phyloP scores from a whole-genome alignment of 352 stramenopile species.

The Pythium apleroticum region DNA sequence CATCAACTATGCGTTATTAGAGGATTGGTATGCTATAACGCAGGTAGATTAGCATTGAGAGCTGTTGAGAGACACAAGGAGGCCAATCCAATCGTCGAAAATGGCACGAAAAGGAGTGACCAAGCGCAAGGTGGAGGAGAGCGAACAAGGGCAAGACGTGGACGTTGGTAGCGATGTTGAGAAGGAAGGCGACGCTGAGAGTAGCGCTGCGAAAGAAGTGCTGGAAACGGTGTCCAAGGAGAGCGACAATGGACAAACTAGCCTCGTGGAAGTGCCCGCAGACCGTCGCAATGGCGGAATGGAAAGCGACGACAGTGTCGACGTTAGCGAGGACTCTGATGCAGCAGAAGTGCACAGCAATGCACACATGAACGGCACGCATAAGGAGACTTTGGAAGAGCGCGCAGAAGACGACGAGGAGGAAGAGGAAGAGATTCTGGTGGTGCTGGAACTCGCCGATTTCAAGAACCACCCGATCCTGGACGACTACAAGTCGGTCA shows the following conservation, averaged over 20 bases:
- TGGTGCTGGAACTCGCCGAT: constrained; percentile 74
- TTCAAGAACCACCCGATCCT: constrained; percentile 83
- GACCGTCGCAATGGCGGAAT: not conserved
- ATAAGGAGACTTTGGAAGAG: not conserved
- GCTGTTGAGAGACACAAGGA: not conserved
- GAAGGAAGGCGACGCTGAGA: not conserved
- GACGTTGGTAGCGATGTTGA: not conserved
- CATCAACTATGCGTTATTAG: constrained; percentile 22
- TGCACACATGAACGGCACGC: not conserved
- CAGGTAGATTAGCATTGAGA: constrained; percentile 3
- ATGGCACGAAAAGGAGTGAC: not conserved
- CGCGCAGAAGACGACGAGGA: constrained; percentile 33
- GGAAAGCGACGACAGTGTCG: not conserved
- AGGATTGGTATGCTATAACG: constrained; percentile 14
- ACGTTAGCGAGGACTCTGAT: not conserved
- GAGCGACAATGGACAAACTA: not conserved
- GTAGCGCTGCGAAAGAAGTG: not conserved
- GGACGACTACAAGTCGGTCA: constrained; percentile 61
- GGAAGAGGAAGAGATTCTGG: constrained; percentile 65
- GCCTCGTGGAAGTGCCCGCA: not conserved
- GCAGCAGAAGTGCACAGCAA: not conserved
- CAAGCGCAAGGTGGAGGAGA: constrained; percentile 12
- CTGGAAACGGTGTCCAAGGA: not conserved
- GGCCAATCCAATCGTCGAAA: constrained; percentile 3
- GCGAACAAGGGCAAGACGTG: not conserved